phyloP scores from a whole-genome alignment of 805 yeast species.

The Teunomyces pallodes region DNA sequence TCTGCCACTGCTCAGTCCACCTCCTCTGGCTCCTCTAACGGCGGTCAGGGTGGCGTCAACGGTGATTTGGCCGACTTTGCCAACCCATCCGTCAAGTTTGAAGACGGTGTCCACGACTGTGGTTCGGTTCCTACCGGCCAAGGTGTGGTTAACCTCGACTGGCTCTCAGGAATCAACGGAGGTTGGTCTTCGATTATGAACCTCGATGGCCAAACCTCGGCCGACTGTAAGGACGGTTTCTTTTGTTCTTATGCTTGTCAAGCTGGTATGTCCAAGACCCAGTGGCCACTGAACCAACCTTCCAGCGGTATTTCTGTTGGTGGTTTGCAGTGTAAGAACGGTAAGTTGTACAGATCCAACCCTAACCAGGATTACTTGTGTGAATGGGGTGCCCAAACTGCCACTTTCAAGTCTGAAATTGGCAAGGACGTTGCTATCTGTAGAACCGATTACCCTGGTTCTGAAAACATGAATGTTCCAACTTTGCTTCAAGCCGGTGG shows the following conservation, averaged over 20 bases:
- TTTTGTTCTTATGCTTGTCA: conserved; percentile 79
- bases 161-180: conserved; percentile 39
- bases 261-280: conserved; percentile 79
- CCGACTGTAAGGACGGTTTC: conserved; percentile 58
- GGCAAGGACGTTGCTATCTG: conserved; percentile 59
- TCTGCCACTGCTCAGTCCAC: conserved; percentile 14
- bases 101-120: conserved; percentile 72
- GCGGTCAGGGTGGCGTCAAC: conserved; percentile 39
- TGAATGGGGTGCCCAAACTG: conserved; percentile 60
- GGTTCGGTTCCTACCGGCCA: conserved; percentile 70
- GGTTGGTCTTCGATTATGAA: conserved; percentile 47
- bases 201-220: conserved; percentile 47
- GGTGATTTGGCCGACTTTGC: conserved; percentile 47
- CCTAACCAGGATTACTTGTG: conserved; percentile 51
- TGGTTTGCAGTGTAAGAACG: conserved; percentile 62
- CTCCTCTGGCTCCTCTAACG: conserved; percentile 26
- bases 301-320: conserved; percentile 68
- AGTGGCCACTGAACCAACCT: conserved; percentile 72
- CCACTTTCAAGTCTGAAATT: conserved; percentile 52
- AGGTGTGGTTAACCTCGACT: conserved; percentile 62
- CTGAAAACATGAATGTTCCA: conserved; percentile 77
- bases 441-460: conserved; percentile 80
- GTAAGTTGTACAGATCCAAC: conserved; percentile 63
- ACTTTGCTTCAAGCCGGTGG: conserved; percentile 58
- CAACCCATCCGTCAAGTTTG: conserved; percentile 51